phyloP scores from a whole-genome alignment of 495 filamentous ascomycete genomes.

The Aspergillus coremiiformis region DNA sequence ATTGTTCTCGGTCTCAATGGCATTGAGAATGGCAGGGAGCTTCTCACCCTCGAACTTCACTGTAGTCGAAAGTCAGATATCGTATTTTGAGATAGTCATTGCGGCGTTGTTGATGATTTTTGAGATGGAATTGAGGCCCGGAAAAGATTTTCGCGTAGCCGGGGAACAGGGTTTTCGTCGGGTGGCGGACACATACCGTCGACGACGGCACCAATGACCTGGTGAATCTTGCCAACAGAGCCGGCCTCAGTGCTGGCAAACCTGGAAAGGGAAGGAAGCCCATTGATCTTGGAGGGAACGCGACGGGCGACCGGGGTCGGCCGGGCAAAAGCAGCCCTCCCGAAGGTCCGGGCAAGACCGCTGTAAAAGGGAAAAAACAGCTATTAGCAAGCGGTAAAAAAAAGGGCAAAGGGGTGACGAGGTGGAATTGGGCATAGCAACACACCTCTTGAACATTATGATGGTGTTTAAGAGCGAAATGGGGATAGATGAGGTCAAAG shows the following conservation, averaged over 20 bases:
- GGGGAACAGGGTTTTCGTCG: slow-evolving; percentile 21
- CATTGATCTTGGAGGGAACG: slow-evolving; percentile 54
- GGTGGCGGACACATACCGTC: slow-evolving; percentile 48
- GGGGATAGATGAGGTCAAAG: slow-evolving; percentile 26
- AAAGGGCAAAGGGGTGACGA: slow-evolving; percentile 35
- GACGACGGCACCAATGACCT: slow-evolving; percentile 68
- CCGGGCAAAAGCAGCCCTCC: slow-evolving; percentile 67
- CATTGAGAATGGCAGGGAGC: slow-evolving; percentile 96
- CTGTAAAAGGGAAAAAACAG: slow-evolving; percentile 39
- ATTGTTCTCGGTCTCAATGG: slow-evolving; percentile 81
- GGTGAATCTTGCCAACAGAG: slow-evolving; percentile 76
- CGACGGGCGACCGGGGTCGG: slow-evolving; percentile 60
- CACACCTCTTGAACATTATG: slow-evolving; percentile 89
- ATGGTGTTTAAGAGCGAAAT: slow-evolving; percentile 46
- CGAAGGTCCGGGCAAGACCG: slow-evolving; percentile 72
- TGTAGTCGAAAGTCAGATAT: slow-evolving; percentile 41
- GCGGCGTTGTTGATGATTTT: slow-evolving; percentile 31
- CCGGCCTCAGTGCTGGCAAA: slow-evolving; percentile 61
- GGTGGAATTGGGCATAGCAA: slow-evolving; percentile 33
- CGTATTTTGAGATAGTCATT: slow-evolving; percentile 20
- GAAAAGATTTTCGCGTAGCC: slow-evolving; percentile 43
- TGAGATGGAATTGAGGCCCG: slow-evolving; percentile 28
- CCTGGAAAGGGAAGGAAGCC: slow-evolving; percentile 56
- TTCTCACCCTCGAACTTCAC: slow-evolving; percentile 94
- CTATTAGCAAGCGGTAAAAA: slow-evolving; percentile 27